A percentile compares a stretch with the other conserved stretches of the same genome.
These are phyloP conservation scores for Alopecurus myosuroides DNA, from an alignment of 176 grass and related monocot species.

Conservation along the genomic window DNA sequence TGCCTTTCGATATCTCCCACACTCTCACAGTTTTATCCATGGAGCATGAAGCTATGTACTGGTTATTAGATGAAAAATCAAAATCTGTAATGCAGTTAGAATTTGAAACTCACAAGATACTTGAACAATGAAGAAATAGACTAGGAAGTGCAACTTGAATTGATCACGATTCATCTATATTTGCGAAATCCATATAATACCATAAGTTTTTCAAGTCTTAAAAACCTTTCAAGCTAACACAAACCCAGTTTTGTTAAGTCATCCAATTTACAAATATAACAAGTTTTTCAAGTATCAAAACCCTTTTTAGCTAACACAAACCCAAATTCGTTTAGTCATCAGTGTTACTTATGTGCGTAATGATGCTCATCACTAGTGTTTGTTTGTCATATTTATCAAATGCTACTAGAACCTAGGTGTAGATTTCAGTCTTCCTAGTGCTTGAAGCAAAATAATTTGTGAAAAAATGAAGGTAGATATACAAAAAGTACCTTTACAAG, in stretches of 20 bases:
- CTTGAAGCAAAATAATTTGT: neutral
- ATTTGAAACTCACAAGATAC: slow-evolving; percentile 25
- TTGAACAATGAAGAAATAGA: neutral
- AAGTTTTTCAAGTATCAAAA: neutral
- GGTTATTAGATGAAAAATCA: slow-evolving; percentile 99
- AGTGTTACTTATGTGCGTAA: neutral
- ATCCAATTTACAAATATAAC: neutral
- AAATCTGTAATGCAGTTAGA: slow-evolving; percentile 96
- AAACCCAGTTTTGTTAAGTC: neutral
- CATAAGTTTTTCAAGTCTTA: neutral
- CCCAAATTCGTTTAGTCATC: neutral
- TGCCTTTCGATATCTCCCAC: slow-evolving; percentile 91
- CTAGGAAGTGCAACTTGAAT: neutral
- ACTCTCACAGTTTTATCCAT: slow-evolving; percentile 95
- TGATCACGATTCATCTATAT: neutral
- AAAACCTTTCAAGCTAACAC: neutral
- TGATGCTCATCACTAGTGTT: neutral
- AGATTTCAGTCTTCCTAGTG: neutral
- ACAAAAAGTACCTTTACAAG: neutral
- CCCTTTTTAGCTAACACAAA: neutral
- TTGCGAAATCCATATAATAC: neutral
- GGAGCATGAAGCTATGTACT: slow-evolving; percentile 98
- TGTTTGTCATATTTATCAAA: neutral
- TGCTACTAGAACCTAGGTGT: neutral
- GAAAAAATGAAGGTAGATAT: neutral